Evolutionary conservation across 306 rosid genomes (phyloP), one percentile per base, ranked within the genome.

Genomic region (Lathyrus tuberosus): DNA sequence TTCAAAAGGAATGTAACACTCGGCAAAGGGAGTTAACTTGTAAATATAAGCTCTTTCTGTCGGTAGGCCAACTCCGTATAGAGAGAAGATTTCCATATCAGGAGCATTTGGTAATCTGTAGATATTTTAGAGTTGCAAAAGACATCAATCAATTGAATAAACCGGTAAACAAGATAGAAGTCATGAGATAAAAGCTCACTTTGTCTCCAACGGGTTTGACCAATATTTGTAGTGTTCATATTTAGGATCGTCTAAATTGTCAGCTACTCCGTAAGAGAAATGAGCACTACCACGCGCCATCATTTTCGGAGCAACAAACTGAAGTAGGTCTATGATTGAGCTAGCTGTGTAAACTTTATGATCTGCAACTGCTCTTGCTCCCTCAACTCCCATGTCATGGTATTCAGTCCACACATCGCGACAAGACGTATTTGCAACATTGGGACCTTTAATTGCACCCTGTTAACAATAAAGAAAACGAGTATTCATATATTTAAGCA

Each of bases 131-230:
- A 65, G 59, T 75, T 57, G 67, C 41, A 53, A 49, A 35, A 28
- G 26, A 11, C n/a, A 73, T 40, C 51, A 52, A 26, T 31, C 16
- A 79, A 18, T 24, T 37, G 14, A 68, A 70, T 58, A 61, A 65
- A 76, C 62, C n/a, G 61, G 63, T 35, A 75, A n/a, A 64, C 9
- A 47, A 42, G 58, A 7, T 74, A 14, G 15, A 78, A 63, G 30
- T 26, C 58, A 42, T 28, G 62, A 58, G 41, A 59, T 44, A 77
- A 44, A 46, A 10, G 15, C 88, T 88, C 57, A 91, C 97, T 88
- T 91, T 15, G 90, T 81, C 82, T 91, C 97, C 89, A 91, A 64
- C 10, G 97, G 97, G 72, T 91, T 91, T 35, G 95, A 91, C 97
- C 97, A 91, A 71, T 86, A 85, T 68, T 80, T 91, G 86, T 83